These are phyloP conservation scores for Nitzschia putrida DNA, from an alignment of 108 stramenopile genomes.

Conservation along the genomic window DNA sequence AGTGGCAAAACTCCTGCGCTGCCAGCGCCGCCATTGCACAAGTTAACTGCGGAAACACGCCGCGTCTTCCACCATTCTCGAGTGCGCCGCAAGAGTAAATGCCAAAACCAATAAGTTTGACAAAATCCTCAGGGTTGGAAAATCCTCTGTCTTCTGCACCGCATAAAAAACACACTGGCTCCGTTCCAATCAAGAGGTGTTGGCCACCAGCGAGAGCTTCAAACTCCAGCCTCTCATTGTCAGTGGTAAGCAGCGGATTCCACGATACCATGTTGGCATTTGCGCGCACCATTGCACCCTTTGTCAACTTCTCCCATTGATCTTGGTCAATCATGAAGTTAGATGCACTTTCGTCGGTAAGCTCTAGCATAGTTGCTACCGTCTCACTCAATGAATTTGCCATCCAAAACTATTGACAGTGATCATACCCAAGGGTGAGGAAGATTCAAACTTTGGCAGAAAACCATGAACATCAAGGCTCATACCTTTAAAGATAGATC, in stretches of 20 bases:
- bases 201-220: background rate
- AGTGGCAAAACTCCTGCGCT: background rate
- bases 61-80: background rate
- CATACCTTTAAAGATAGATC: background rate
- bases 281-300: background rate
- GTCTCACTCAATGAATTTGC: background rate
- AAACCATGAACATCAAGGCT: background rate
- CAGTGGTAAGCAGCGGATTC: background rate
- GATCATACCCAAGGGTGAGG: background rate
- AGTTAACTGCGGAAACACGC: background rate
- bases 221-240: background rate
- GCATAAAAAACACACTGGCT: background rate
- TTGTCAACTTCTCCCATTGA: background rate
- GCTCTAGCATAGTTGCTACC: background rate
- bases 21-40: background rate
- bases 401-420: slow-evolving; percentile 1
- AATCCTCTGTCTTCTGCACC: background rate
- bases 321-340: background rate
- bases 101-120: background rate
- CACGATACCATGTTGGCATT: background rate
- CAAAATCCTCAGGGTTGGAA: background rate
- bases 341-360: background rate
- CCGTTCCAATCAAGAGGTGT: background rate
- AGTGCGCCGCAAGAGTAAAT: background rate
- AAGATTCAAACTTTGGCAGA: background rate